These are phyloP conservation scores for Paramecium primaurelia DNA, from an alignment of 73 alveolate species.

Conservation along the genomic window DNA sequence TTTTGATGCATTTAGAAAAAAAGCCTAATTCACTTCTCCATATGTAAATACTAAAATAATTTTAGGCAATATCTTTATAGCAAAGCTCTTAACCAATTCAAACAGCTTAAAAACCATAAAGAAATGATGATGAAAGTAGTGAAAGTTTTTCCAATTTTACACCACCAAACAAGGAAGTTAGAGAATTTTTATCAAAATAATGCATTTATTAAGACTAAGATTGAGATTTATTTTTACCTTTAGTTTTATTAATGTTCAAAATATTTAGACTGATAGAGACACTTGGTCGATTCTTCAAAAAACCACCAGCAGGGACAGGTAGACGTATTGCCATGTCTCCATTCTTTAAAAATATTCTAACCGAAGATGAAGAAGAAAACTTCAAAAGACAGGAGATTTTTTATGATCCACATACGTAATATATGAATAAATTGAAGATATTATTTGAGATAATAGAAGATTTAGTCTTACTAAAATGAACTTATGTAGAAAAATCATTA, in stretches of 20 bases:
- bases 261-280: neutral
- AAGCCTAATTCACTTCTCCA: neutral
- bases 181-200: neutral
- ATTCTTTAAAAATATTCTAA: neutral
- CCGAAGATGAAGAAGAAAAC: neutral
- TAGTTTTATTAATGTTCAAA: neutral
- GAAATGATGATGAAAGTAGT: neutral
- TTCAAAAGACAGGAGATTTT: neutral
- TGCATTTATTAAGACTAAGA: neutral
- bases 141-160: slow-evolving; percentile 36
- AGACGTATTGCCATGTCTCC: slow-evolving; percentile 5
- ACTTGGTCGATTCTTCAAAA: neutral
- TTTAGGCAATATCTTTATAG: neutral
- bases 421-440: neutral
- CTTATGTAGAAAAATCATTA: neutral
- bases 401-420: neutral
- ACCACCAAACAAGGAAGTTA: slow-evolving; percentile 22
- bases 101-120: neutral
- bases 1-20: neutral
- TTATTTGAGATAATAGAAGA: neutral
- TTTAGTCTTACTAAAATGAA: neutral
- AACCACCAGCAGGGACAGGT: neutral
- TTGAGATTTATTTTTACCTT: neutral
- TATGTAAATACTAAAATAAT: neutral
- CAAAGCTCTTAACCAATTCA: neutral